These are phyloP conservation scores for Nannochloropsis gaditana DNA, from an alignment of 108 stramenopile species.

Conservation along the genomic window DNA sequence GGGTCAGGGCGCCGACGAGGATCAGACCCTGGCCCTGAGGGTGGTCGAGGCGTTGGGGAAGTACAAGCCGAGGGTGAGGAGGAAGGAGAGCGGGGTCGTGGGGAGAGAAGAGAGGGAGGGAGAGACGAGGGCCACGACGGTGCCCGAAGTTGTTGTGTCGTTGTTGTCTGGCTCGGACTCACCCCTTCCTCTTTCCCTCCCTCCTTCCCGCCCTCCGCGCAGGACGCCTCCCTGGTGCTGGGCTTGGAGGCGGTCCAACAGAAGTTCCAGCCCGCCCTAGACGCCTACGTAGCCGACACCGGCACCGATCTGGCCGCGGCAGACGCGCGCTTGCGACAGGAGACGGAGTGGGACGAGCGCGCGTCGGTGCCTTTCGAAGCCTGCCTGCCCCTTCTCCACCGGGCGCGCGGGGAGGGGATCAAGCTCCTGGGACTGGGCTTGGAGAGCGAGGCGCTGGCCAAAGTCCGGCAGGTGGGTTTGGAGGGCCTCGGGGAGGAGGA, in stretches of 20 bases:
- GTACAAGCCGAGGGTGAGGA: background rate
- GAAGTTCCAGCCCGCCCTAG: conserved; percentile 8
- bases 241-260: conserved; percentile 1
- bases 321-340: background rate
- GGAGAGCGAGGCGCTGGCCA: background rate
- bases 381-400: conserved; percentile 9
- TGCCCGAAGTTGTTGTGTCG: background rate
- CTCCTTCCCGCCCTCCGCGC: background rate
- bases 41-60: background rate
- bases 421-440: background rate
- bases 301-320: background rate
- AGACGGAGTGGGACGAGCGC: background rate
- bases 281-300: background rate
- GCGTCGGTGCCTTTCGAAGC: background rate
- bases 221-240: background rate
- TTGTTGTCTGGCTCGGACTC: background rate
- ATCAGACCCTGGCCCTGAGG: background rate
- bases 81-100: background rate
- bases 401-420: background rate
- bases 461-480: background rate
- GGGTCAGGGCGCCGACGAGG: background rate
- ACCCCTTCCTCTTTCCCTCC: background rate
- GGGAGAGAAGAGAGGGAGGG: background rate
- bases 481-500: background rate
- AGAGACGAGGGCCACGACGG: background rate